phyloP scores from a whole-genome alignment of 352 stramenopile species.

The Pythium vanterpoolii region DNA sequence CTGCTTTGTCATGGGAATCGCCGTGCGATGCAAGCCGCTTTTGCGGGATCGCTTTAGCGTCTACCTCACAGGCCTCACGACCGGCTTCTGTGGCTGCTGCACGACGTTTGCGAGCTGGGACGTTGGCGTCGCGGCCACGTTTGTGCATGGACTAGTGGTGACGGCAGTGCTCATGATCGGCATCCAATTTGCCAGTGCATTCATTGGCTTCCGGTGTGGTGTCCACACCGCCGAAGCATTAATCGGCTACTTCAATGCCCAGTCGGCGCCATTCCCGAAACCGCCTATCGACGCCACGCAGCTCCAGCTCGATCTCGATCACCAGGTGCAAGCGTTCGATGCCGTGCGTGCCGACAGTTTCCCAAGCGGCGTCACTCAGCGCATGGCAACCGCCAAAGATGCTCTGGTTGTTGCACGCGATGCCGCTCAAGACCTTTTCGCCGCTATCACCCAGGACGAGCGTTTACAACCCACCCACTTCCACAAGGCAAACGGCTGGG shows the following conservation, averaged over 20 bases:
- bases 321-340: background rate
- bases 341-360: slow-evolving; percentile 3
- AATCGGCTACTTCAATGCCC: slow-evolving; percentile 5
- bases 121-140: slow-evolving; percentile 18
- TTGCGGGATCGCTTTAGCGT: slow-evolving; percentile 19
- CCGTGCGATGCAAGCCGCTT: slow-evolving; percentile 22
- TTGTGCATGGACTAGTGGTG: slow-evolving; percentile 22
- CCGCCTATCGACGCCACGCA: slow-evolving; percentile 18
- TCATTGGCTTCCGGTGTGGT: slow-evolving; percentile 12
- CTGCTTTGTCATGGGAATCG: slow-evolving; percentile 31
- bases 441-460: slow-evolving; percentile 19
- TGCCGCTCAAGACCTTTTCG: slow-evolving; percentile 1
- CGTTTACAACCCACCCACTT: background rate
- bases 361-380: slow-evolving; percentile 7
- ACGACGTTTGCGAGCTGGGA: slow-evolving; percentile 36
- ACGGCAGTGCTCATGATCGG: slow-evolving; percentile 15
- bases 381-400: slow-evolving; percentile 3
- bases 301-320: slow-evolving; percentile 9
- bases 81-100: slow-evolving; percentile 34
- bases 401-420: slow-evolving; percentile 11
- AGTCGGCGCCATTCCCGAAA: slow-evolving; percentile 12
- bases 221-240: slow-evolving; percentile 17
- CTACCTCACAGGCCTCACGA: slow-evolving; percentile 27
- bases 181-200: slow-evolving; percentile 19
- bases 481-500: background rate